These are phyloP conservation scores for Parasitella parasitica DNA, from an alignment of 371 early-diverging fungal genomes.

Conservation along the genomic window DNA sequence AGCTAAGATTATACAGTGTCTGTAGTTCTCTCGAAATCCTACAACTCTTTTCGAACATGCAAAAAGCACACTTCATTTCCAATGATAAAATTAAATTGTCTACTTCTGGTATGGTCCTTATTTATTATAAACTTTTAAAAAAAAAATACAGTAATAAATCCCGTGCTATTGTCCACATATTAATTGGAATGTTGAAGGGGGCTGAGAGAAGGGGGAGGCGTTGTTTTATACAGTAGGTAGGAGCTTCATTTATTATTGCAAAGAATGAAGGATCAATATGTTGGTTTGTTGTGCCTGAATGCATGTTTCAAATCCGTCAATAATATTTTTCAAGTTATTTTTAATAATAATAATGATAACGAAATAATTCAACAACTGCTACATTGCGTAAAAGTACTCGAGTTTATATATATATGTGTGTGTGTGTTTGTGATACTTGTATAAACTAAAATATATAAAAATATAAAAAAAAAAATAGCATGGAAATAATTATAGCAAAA, in stretches of 20 bases:
- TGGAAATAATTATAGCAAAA: neutral
- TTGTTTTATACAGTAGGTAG: no score
- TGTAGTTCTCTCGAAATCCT: no score
- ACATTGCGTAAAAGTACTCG: neutral
- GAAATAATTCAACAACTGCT: neutral
- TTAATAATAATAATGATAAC: neutral
- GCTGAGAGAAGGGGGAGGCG: neutral
- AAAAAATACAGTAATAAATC: no score
- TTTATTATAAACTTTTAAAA: no score
- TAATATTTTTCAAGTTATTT: neutral
- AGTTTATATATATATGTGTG: no score
- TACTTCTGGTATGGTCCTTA: no score
- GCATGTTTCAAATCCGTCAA: neutral
- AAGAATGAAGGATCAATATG: neutral
- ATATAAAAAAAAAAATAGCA: slow-evolving; percentile 3
- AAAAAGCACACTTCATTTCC: no score
- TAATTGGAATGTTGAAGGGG: neutral
- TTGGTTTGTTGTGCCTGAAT: neutral
- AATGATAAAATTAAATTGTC: no score
- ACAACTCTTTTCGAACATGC: no score
- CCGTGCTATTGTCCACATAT: neutral
- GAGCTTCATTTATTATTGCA: neutral
- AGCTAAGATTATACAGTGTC: no score
- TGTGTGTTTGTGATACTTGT: no score
- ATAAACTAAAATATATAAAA: neutral